phyloP scores from a whole-genome alignment of 768 basidiomycete genomes.

The Pleurotus tuber-regium region DNA sequence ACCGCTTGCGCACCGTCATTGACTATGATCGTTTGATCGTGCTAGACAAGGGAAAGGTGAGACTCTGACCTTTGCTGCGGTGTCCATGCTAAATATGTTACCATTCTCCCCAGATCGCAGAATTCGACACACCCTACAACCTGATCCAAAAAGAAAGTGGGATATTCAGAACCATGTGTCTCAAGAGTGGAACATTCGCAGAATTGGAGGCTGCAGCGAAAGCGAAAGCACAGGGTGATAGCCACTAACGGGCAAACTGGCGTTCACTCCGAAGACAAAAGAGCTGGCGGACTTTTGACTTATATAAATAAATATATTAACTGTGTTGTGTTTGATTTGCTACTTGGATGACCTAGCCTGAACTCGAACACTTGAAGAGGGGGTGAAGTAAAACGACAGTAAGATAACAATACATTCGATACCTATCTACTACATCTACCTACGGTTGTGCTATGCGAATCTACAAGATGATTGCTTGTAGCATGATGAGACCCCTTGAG shows the following conservation, averaged over 20 bases:
- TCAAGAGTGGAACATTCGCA: conserved; percentile 63
- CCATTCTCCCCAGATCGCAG: conserved; percentile 39
- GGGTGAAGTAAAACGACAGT: too few relatives aligned
- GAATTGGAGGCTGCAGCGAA: conserved; percentile 62
- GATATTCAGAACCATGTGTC: conserved; percentile 66
- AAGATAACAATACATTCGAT: conserved; percentile 6
- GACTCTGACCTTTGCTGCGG: conserved; percentile 6
- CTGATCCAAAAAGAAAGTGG: conserved; percentile 62
- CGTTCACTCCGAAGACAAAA: too few relatives aligned
- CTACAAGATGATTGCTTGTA: background rate
- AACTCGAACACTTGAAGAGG: too few relatives aligned
- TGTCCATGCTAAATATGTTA: background rate
- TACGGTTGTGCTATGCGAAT: background rate
- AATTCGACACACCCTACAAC: conserved; percentile 72
- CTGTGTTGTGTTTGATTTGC: too few relatives aligned
- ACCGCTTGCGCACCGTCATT: conserved; percentile 74
- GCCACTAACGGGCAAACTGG: too few relatives aligned
- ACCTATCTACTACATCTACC: conserved; percentile 8
- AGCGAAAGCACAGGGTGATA: conserved; percentile 33
- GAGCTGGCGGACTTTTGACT: too few relatives aligned
- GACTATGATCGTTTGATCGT: conserved; percentile 81
- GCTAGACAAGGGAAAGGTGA: conserved; percentile 65
- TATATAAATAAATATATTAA: too few relatives aligned
- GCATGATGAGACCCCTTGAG: background rate
- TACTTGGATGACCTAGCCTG: too few relatives aligned